phyloP scores from a whole-genome alignment of 169 alveolate genomes.

The Plasmodium gallinaceum region DNA sequence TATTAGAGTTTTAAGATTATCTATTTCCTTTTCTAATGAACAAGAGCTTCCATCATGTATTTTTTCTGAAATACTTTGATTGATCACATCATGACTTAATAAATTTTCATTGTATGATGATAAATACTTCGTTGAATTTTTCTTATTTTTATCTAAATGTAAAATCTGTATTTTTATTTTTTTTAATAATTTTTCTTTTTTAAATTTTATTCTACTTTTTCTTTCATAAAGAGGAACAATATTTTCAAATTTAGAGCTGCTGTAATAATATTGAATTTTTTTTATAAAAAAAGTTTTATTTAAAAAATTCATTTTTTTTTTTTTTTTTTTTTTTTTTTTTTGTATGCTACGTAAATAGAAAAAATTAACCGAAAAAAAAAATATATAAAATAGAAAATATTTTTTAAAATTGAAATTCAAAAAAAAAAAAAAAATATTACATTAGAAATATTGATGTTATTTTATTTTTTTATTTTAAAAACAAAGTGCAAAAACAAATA shows the following conservation, averaged over 20 bases:
- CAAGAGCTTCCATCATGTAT: not conserved
- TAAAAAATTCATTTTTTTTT: not conserved
- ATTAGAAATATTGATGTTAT: no score
- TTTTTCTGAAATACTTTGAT: not conserved
- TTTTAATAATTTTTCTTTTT: constrained; percentile 28
- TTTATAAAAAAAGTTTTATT: not conserved
- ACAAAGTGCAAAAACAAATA: no score
- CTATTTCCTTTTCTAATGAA: not conserved
- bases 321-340: not conserved
- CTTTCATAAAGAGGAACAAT: constrained; percentile 70
- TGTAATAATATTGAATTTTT: not conserved
- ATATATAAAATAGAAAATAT: no score
- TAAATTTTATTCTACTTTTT: constrained; percentile 59
- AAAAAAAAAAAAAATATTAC: no score
- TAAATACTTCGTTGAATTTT: not conserved
- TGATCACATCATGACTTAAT: no score
- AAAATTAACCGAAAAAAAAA: no score
- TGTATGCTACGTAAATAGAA: not conserved
- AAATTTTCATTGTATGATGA: no score
- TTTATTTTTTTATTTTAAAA: no score
- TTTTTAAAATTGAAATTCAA: no score
- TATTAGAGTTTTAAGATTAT: not conserved
- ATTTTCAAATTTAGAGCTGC: constrained; percentile 10
- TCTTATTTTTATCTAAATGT: constrained; percentile 17
- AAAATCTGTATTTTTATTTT: constrained; percentile 14